These are phyloP conservation scores for Kurtzmaniella cleridarum DNA, from an alignment of 805 yeast species.

Conservation along the genomic window DNA sequence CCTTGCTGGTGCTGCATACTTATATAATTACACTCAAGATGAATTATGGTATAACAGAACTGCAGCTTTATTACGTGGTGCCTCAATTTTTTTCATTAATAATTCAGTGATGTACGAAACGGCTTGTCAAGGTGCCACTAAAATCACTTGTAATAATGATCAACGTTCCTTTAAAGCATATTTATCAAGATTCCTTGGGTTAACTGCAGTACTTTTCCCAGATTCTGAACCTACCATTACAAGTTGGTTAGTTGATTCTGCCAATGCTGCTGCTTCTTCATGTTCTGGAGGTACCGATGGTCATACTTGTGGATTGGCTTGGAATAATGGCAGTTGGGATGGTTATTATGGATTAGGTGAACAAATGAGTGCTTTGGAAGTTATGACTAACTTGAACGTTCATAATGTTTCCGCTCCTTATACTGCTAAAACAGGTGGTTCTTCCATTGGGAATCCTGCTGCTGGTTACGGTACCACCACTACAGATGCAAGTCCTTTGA, in stretches of 20 bases:
- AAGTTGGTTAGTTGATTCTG: conserved; percentile 35
- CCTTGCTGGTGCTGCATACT: conserved; percentile 73
- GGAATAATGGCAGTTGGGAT: conserved; percentile 59
- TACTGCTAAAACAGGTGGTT: conserved; percentile 61
- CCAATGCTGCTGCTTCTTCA: conserved; percentile 59
- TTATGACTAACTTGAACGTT: conserved; percentile 43
- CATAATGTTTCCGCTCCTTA: conserved; percentile 51
- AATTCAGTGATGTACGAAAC: conserved; percentile 66
- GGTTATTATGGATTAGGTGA: conserved; percentile 70
- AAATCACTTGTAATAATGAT: conserved; percentile 65
- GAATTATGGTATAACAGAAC: conserved; percentile 64
- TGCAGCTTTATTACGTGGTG: conserved; percentile 47
- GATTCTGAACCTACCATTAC: conserved; percentile 43
- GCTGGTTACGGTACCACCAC: conserved; percentile 54
- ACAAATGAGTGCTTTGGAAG: conserved; percentile 70
- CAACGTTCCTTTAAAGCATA: conserved; percentile 92
- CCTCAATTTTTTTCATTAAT: conserved; percentile 49
- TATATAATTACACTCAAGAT: conserved; percentile 69
- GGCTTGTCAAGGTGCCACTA: conserved; percentile 62
- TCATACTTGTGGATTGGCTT: conserved; percentile 69
- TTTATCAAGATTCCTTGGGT: conserved; percentile 66
- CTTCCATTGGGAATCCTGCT: conserved; percentile 59
- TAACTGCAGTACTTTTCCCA: conserved; percentile 70
- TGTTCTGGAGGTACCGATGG: conserved; percentile 74
- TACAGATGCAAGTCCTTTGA: conserved; percentile 36